Conservation (phyloP, 805 yeast genomes). For the Nematodospora valgi region DNA sequence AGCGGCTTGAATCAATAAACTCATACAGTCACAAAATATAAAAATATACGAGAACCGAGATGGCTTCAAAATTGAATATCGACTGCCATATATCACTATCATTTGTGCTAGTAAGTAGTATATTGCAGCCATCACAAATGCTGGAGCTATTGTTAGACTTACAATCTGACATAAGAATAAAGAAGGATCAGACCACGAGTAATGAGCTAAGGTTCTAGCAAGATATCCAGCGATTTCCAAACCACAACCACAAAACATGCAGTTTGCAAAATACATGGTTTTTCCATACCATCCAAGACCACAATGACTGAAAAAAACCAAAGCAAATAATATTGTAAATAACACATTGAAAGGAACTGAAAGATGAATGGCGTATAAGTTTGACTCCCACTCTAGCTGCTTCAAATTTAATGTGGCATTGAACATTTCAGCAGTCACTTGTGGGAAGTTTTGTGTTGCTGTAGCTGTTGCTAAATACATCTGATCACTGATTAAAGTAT, state of each 20-base stretch:
- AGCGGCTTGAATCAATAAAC: constrained; percentile 64
- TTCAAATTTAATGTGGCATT: constrained; percentile 19
- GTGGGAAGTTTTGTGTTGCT: constrained; percentile 13
- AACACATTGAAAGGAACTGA: constrained; percentile 55
- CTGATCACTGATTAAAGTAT: constrained; percentile 24
- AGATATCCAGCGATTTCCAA: constrained; percentile 69
- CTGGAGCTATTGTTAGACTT: constrained; percentile 74
- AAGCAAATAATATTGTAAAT: constrained; percentile 52
- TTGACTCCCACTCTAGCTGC: constrained; percentile 12
- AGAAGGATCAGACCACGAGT: constrained; percentile 25
- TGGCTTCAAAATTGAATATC: constrained; percentile 52
- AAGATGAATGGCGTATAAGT: constrained; percentile 41
- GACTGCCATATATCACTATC: constrained; percentile 54
- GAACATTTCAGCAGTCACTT: constrained; percentile 17
- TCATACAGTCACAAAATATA: constrained; percentile 59
- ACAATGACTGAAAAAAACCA: constrained; percentile 25
- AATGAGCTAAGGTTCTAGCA: constrained; percentile 51
- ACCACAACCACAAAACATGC: constrained; percentile 53
- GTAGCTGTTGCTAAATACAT: constrained; percentile 34
- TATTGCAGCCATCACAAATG: constrained; percentile 80
- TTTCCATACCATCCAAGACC: constrained; percentile 38
- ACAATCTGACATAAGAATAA: constrained; percentile 62
- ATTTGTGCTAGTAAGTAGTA: constrained; percentile 70
- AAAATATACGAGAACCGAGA: constrained; percentile 62
- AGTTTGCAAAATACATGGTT: constrained; percentile 64